Percentiles rank a stretch among this genome's conserved stretches.
phyloP scores from a whole-genome alignment of 192 early-diverging fungal species.

The Linnemannia elongata region DNA sequence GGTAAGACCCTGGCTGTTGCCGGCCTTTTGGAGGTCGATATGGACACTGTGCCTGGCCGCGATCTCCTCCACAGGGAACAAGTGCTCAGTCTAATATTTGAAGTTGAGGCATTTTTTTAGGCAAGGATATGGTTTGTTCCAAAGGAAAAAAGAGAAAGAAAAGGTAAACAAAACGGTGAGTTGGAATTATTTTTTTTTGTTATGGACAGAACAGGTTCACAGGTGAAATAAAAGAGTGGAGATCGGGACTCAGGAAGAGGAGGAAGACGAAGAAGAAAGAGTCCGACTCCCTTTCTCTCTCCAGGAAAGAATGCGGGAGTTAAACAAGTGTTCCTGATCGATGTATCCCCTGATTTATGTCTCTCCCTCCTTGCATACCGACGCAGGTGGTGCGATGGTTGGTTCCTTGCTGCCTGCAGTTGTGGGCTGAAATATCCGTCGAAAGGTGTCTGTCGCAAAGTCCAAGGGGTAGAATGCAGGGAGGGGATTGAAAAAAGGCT shows the following conservation, averaged over 20 bases:
- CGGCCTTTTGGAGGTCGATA: slow-evolving; percentile 73
- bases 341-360: neutral
- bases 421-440: neutral
- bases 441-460: neutral
- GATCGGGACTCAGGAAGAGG: neutral
- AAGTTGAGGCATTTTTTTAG: neutral
- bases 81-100: slow-evolving; percentile 63
- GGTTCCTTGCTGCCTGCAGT: no score
- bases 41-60: slow-evolving; percentile 54
- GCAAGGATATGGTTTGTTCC: neutral
- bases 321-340: neutral
- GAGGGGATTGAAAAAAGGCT: neutral
- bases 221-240: neutral
- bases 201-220: neutral
- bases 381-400: no score
- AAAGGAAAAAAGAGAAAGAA: slow-evolving; percentile 5
- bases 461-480: neutral
- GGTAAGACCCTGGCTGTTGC: slow-evolving; percentile 78
- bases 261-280: neutral
- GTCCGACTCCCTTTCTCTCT: no score
- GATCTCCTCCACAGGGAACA: slow-evolving; percentile 59
- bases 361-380: no score
- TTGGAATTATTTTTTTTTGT: neutral
- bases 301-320: no score
- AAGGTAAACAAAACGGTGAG: neutral